These are phyloP conservation scores for Yamadazyma taylorii DNA, from an alignment of 1,139 yeast species.

Conservation along the genomic window DNA sequence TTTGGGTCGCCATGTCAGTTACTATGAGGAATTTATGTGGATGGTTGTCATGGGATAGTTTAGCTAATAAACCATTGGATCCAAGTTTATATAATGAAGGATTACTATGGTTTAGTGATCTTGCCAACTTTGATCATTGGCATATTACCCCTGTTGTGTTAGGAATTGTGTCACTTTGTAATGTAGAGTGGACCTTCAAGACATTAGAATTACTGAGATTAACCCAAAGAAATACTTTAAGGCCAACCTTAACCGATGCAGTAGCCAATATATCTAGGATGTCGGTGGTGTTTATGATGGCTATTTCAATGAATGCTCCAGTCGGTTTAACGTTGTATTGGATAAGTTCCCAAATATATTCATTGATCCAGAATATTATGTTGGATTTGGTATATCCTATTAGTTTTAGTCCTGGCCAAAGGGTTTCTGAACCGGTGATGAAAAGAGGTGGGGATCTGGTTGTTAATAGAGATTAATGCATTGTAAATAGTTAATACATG, in stretches of 20 bases:
- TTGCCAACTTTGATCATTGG: conserved; percentile 61
- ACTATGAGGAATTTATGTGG: conserved; percentile 78
- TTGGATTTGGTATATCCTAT: conserved; percentile 69
- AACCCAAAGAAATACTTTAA: conserved; percentile 35
- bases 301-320: conserved; percentile 83
- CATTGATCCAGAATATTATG: conserved; percentile 72
- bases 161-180: conserved; percentile 70
- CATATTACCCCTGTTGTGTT: conserved; percentile 67
- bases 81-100: conserved; percentile 56
- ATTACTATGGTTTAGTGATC: conserved; percentile 57
- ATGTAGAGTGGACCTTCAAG: conserved; percentile 72
- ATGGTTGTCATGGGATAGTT: conserved; percentile 56
- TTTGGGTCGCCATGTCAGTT: conserved; percentile 81
- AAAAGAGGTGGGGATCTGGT: background rate
- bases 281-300: conserved; percentile 79
- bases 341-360: conserved; percentile 79
- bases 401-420: conserved; percentile 45
- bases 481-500: conserved; percentile 1
- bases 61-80: conserved; percentile 53
- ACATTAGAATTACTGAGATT: conserved; percentile 53
- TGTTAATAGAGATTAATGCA: background rate
- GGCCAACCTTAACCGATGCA: conserved; percentile 64
- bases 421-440: conserved; percentile 3
- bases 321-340: conserved; percentile 78
- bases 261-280: conserved; percentile 67